A percentile compares a stretch with the other conserved stretches of the same genome.
Conservation (phyloP, 306 rosid genomes). For the Quercus wislizeni region DNA sequence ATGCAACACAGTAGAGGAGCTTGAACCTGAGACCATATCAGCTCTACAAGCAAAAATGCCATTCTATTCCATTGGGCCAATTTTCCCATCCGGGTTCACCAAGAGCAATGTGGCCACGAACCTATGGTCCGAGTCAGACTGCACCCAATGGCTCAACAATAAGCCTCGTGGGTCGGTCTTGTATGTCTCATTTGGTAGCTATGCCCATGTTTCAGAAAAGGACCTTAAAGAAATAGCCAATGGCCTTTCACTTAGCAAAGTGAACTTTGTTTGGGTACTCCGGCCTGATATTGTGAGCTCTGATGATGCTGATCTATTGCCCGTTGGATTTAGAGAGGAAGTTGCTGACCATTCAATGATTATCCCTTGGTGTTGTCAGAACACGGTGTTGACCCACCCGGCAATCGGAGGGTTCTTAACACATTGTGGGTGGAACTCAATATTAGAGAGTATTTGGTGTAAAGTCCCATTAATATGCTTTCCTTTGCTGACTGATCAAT, state of each 20-base stretch:
- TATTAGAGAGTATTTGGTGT: constrained; percentile 53
- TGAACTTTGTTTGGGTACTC: constrained; percentile 50
- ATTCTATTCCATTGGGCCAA: constrained; percentile 59
- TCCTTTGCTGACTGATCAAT: constrained; percentile 56
- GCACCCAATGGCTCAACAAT: constrained; percentile 57
- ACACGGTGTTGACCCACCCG: constrained; percentile 41
- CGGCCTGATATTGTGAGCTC: constrained; percentile 57
- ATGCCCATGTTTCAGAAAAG: constrained; percentile 35
- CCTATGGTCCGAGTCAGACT: constrained; percentile 60
- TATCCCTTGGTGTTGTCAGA: constrained; percentile 58
- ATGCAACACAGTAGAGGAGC: constrained; percentile 48
- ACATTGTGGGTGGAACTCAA: constrained; percentile 69
- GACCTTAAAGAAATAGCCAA: constrained; percentile 38
- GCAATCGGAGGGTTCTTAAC: constrained; percentile 54
- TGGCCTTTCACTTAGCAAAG: constrained; percentile 44
- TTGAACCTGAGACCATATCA: constrained; percentile 37
- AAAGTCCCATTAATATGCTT: constrained; percentile 49
- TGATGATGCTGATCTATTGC: constrained; percentile 35
- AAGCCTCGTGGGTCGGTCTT: constrained; percentile 48
- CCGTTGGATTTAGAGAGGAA: constrained; percentile 34
- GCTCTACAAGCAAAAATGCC: constrained; percentile 29
- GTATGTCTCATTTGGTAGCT: constrained; percentile 62
- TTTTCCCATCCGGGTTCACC: constrained; percentile 45
- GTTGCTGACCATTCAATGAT: constrained; percentile 34
- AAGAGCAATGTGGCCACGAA: constrained; percentile 44